These are phyloP conservation scores for Mycena vitilis DNA, from an alignment of 768 basidiomycete species.

Conservation along the genomic window DNA sequence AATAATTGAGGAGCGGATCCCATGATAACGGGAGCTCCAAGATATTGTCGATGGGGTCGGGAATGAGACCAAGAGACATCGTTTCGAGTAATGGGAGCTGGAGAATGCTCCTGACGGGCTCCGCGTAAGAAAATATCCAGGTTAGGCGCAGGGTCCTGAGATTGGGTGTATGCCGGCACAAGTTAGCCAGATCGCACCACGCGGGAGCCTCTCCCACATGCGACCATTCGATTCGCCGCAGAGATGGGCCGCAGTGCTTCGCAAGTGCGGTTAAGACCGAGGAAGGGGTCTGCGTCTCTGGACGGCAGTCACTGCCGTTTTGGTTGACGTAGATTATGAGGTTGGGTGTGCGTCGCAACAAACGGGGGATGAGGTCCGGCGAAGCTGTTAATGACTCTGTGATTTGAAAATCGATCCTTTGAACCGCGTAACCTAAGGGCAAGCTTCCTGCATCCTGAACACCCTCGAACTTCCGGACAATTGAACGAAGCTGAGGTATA, in stretches of 20 bases:
- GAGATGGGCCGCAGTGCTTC: conserved; percentile 45
- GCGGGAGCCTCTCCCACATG: conserved; percentile 55
- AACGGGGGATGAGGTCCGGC: conserved; percentile 45
- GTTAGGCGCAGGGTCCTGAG: conserved; percentile 55
- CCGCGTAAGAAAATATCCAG: conserved; percentile 50
- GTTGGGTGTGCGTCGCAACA: conserved; percentile 56
- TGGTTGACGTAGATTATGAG: conserved; percentile 56
- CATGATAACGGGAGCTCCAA: conserved; percentile 44
- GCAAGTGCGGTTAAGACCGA: conserved; percentile 50
- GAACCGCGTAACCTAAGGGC: conserved; percentile 45
- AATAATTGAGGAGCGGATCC: conserved; percentile 53
- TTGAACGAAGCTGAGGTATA: conserved; percentile 46
- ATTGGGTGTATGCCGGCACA: conserved; percentile 48
- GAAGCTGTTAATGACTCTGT: conserved; percentile 42
- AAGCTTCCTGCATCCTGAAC: conserved; percentile 28
- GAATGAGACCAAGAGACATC: conserved; percentile 54
- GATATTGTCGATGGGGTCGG: conserved; percentile 36
- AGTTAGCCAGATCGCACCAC: conserved; percentile 50
- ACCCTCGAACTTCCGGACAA: conserved; percentile 50
- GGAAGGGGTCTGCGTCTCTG: conserved; percentile 42
- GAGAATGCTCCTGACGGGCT: conserved; percentile 36
- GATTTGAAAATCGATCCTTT: conserved; percentile 52
- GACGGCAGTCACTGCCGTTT: conserved; percentile 41
- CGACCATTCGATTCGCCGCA: conserved; percentile 59
- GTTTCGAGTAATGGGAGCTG: conserved; percentile 53